phyloP scores from a whole-genome alignment of 2,329 filamentous ascomycete genomes.

The Diaporthe longicolla region DNA sequence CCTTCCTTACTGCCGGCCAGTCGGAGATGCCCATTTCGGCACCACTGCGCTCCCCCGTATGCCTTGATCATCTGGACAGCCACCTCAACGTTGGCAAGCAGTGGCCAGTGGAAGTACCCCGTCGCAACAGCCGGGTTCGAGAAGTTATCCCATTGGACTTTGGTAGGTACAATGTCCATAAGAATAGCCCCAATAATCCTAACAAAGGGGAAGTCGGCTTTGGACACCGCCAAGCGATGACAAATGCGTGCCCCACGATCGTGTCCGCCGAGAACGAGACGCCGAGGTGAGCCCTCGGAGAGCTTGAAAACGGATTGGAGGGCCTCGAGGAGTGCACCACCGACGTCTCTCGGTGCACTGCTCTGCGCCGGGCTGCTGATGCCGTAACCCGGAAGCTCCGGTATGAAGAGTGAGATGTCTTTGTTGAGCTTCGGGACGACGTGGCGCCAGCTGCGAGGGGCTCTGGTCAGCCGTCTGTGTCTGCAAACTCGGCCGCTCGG shows the following conservation, averaged over 20 bases:
- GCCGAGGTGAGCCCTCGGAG: conserved; percentile 45
- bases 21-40: conserved; percentile 50
- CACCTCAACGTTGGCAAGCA: conserved; percentile 61
- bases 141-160: conserved; percentile 60
- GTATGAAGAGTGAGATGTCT: conserved; percentile 60
- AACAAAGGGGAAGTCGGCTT: conserved; percentile 49
- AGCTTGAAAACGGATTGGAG: conserved; percentile 51
- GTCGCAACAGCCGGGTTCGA: conserved; percentile 52
- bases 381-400: conserved; percentile 63
- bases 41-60: conserved; percentile 58
- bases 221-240: conserved; percentile 63
- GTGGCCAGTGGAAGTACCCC: conserved; percentile 65
- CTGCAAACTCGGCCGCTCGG: background rate
- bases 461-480: background rate
- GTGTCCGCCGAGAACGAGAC: conserved; percentile 62
- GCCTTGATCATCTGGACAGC: conserved; percentile 59
- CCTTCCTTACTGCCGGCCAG: conserved; percentile 48
- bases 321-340: conserved; percentile 57
- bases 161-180: conserved; percentile 65
- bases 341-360: conserved; percentile 57
- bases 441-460: conserved; percentile 46
- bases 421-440: conserved; percentile 54
- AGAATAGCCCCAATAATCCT: conserved; percentile 57
- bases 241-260: conserved; percentile 64
- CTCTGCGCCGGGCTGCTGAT: conserved; percentile 52